These are phyloP conservation scores for Aureobasidium melanogenum DNA, from an alignment of 2,329 filamentous ascomycete species.

Conservation along the genomic window DNA sequence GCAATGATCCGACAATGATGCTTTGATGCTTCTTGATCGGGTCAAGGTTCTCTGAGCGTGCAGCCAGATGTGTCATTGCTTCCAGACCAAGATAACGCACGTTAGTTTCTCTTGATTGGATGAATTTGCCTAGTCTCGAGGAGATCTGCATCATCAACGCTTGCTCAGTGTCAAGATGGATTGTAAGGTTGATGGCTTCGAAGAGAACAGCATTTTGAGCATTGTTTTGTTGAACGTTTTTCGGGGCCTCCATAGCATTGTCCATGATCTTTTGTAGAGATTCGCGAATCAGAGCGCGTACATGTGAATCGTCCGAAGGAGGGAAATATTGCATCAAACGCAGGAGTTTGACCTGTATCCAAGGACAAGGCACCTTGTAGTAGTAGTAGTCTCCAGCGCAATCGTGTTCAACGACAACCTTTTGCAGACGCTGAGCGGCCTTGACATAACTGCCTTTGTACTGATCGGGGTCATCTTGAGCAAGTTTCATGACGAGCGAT, in stretches of 20 bases:
- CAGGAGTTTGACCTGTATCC: constrained; percentile 93
- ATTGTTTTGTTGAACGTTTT: constrained; percentile 99
- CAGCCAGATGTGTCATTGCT: constrained; percentile 96
- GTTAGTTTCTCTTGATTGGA: constrained; percentile 93
- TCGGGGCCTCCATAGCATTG: constrained; percentile 82
- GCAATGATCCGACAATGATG: constrained; percentile 87
- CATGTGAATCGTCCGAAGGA: constrained; percentile 87
- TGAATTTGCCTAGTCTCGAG: constrained; percentile 81
- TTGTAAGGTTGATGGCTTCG: constrained; percentile 96
- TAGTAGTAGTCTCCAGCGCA: constrained; percentile 89
- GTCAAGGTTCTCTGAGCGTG: constrained; percentile 84
- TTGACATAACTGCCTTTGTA: constrained; percentile 94
- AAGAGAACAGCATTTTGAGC: constrained; percentile 97
- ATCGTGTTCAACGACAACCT: constrained; percentile 83
- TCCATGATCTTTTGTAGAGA: constrained; percentile 87
- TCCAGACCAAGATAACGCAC: constrained; percentile 92
- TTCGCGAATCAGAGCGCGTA: constrained; percentile 84
- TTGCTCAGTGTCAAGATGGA: constrained; percentile 92
- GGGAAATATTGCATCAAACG: constrained; percentile 92
- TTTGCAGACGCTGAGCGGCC: constrained; percentile 79
- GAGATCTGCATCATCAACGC: constrained; percentile 95
- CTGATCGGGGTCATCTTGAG: constrained; percentile 87
- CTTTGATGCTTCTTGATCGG: constrained; percentile 98
- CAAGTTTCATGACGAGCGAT: constrained; percentile 86
- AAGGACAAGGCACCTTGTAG: constrained; percentile 98